A percentile compares a stretch with the other conserved stretches of the same genome.
Conservation (phyloP, 2,329 filamentous ascomycete genomes). For the Colletotrichum lindemuthianum region DNA sequence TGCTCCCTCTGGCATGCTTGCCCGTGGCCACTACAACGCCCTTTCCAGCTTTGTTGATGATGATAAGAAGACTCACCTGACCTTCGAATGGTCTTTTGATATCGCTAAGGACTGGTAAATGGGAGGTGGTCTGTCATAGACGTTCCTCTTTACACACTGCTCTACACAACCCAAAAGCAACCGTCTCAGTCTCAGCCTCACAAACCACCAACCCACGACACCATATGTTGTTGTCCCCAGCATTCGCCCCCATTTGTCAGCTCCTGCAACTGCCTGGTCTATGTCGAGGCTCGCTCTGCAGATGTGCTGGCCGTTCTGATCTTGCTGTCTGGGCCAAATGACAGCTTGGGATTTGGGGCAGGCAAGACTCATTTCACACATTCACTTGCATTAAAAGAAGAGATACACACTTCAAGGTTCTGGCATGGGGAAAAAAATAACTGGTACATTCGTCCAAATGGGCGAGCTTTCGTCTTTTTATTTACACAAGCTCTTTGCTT, state of each 20-base stretch:
- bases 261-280: no score
- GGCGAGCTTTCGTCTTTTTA: conserved; percentile 7
- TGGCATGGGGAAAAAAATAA: not conserved
- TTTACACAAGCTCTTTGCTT: not conserved
- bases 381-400: conserved; percentile 8
- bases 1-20: conserved; percentile 90
- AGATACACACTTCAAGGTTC: not conserved
- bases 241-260: no score
- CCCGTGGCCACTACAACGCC: conserved; percentile 89
- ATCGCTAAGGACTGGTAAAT: conserved; percentile 94
- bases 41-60: conserved; percentile 94
- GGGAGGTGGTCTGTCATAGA: not conserved
- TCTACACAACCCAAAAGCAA: not conserved
- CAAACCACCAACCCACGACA: no score
- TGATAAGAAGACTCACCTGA: conserved; percentile 88
- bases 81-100: conserved; percentile 96
- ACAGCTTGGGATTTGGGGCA: not conserved
- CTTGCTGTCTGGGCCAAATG: not conserved
- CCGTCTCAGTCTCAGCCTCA: no score
- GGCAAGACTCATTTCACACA: conserved; percentile 2
- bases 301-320: not conserved
- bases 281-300: no score
- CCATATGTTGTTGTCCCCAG: no score
- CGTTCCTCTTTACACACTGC: not conserved
- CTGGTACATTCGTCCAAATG: not conserved